Percentiles rank a stretch among this genome's conserved stretches.
These are phyloP conservation scores for Aspergillus tubingensis DNA, from an alignment of 2,329 filamentous ascomycete genomes.

Conservation along the genomic window DNA sequence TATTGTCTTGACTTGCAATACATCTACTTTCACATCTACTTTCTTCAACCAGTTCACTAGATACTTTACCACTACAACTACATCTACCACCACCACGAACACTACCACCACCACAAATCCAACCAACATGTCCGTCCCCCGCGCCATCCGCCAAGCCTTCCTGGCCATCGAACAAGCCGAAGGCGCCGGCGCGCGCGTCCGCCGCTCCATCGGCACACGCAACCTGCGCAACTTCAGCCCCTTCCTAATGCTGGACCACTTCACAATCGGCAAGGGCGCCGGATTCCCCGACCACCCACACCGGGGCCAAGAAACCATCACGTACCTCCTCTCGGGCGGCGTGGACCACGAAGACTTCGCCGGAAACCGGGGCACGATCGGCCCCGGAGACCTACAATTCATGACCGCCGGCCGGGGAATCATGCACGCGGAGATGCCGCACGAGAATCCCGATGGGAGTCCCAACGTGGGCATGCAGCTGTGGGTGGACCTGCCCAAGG, in stretches of 20 bases:
- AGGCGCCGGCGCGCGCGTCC: constrained; percentile 82
- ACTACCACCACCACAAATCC: constrained; percentile 30
- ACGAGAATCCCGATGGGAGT: constrained; percentile 71
- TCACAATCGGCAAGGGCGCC: constrained; percentile 74
- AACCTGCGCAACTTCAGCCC: constrained; percentile 83
- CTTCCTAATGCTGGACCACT: constrained; percentile 96
- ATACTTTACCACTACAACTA: constrained; percentile 17
- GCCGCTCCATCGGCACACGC: constrained; percentile 82
- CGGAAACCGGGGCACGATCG: constrained; percentile 79
- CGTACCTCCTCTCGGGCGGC: constrained; percentile 81
- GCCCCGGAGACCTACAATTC: constrained; percentile 89
- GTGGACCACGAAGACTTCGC: constrained; percentile 93
- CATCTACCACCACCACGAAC: constrained; percentile 11
- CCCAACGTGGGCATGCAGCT: constrained; percentile 87
- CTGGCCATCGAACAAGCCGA: constrained; percentile 83
- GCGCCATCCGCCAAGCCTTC: constrained; percentile 80
- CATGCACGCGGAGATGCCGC: constrained; percentile 94
- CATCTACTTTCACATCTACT: not conserved
- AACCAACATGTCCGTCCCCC: constrained; percentile 63
- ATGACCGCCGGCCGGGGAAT: constrained; percentile 94
- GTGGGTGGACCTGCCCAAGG: constrained; percentile 86
- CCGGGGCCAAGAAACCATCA: constrained; percentile 85
- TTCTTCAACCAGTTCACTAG: not conserved
- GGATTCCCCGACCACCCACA: constrained; percentile 88
- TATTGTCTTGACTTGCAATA: constrained; percentile 24